Conservation (phyloP, 306 rosid species). For the Macrotyloma uniflorum region DNA sequence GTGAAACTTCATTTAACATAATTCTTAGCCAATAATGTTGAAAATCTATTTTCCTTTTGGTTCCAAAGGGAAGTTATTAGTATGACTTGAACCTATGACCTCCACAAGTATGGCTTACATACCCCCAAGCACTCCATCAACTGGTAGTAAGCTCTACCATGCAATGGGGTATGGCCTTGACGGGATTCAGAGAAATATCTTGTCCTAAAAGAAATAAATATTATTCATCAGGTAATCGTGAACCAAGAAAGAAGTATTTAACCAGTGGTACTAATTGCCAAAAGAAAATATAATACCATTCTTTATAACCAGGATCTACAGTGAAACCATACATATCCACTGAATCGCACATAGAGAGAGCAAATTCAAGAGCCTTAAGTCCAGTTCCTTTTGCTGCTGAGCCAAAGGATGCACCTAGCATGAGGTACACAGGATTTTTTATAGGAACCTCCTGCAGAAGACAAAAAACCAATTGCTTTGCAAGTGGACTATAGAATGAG, state of each 20-base stretch:
- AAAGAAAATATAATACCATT: slow-evolving; percentile 64
- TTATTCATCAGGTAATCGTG: slow-evolving; percentile 32
- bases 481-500: slow-evolving; percentile 28
- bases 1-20: slow-evolving; percentile 11
- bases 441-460: slow-evolving; percentile 90
- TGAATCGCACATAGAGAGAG: slow-evolving; percentile 88
- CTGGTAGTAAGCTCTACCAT: slow-evolving; percentile 96
- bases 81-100: slow-evolving; percentile 1
- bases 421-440: slow-evolving; percentile 86
- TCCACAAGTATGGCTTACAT: slow-evolving; percentile 46
- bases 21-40: slow-evolving; percentile 11
- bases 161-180: slow-evolving; percentile 95
- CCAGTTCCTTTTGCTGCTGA: slow-evolving; percentile 99
- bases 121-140: slow-evolving; percentile 99
- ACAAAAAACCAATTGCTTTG: slow-evolving; percentile 37
- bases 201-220: slow-evolving; percentile 63
- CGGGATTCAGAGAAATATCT: slow-evolving; percentile 98
- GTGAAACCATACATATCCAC: slow-evolving; percentile 99
- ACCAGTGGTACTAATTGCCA: slow-evolving; percentile 23
- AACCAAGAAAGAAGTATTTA: slow-evolving; percentile 11
- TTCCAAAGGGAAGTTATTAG: slow-evolving; percentile 12
- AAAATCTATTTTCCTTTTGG: background rate
- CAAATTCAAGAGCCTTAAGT: slow-evolving; percentile 98
- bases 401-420: slow-evolving; percentile 96
- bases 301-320: slow-evolving; percentile 98